phyloP scores from a whole-genome alignment of 2,329 filamentous ascomycete species.

The Albophoma yamanashiensis region DNA sequence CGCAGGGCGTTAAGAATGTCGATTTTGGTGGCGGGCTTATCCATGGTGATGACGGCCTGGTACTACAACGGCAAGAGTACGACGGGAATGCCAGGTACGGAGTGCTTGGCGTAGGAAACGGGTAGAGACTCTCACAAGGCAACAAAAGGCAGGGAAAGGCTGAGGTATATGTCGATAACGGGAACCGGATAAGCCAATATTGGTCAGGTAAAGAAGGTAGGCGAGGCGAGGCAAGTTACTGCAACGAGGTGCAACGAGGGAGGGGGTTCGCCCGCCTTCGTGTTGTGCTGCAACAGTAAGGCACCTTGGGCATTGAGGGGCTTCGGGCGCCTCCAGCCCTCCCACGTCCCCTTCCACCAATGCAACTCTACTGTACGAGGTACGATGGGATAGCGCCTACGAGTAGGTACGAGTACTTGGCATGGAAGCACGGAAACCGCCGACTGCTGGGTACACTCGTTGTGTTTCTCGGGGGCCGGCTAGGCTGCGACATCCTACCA shows the following conservation, averaged over 20 bases:
- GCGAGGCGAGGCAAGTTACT: neutral
- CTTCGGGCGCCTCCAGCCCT: neutral
- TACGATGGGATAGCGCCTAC: too few relatives aligned
- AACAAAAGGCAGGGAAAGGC: neutral
- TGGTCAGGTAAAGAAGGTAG: neutral
- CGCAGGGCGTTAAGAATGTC: slow-evolving; percentile 20
- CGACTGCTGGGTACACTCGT: neutral
- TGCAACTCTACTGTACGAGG: neutral
- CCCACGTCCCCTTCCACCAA: neutral
- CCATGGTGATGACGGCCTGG: slow-evolving; percentile 10
- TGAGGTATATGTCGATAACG: neutral
- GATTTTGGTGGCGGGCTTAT: slow-evolving; percentile 8
- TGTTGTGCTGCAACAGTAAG: neutral
- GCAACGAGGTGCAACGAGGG: neutral
- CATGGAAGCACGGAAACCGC: neutral
- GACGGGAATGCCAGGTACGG: neutral
- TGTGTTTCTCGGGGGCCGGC: neutral
- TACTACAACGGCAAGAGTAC: neutral
- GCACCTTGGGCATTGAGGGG: neutral
- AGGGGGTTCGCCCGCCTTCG: neutral
- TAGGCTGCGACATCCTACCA: neutral
- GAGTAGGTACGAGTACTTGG: neutral
- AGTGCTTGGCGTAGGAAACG: neutral
- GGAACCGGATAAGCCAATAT: neutral
- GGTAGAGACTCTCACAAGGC: neutral